Evolutionary conservation across 495 filamentous ascomycete genomes (phyloP).

Genomic region (Jackrogersella multiformis): DNA sequence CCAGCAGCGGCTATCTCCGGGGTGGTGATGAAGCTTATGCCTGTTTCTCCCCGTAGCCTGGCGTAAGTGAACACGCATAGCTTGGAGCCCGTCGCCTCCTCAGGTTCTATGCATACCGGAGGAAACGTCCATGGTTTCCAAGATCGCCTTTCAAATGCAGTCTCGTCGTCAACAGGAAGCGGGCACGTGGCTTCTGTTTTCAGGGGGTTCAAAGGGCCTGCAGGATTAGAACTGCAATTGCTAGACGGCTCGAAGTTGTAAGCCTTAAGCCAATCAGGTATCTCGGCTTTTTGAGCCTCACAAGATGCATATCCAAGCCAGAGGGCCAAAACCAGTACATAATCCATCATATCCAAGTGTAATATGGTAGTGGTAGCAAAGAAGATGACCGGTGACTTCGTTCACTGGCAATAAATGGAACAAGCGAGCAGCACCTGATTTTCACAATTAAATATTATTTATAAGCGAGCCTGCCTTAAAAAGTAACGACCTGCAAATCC

Average conservation of each 20-base stretch:
- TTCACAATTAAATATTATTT: slow-evolving; percentile 3
- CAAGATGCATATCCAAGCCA: not conserved
- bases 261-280: slow-evolving; percentile 30
- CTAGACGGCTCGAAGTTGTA: slow-evolving; percentile 30
- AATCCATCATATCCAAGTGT: slow-evolving; percentile 14
- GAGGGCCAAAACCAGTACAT: slow-evolving; percentile 8
- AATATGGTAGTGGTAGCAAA: not conserved
- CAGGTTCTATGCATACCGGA: slow-evolving; percentile 41
- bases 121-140: slow-evolving; percentile 49
- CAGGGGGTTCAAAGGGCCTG: slow-evolving; percentile 31
- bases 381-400: not conserved
- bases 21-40: slow-evolving; percentile 43
- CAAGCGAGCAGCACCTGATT: slow-evolving; percentile 5
- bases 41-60: slow-evolving; percentile 33
- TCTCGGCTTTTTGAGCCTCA: slow-evolving; percentile 11
- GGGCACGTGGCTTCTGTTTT: slow-evolving; percentile 24
- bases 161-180: slow-evolving; percentile 41
- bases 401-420: not conserved
- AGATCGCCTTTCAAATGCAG: slow-evolving; percentile 13
- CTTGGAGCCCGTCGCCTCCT: slow-evolving; percentile 32
- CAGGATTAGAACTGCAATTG: slow-evolving; percentile 35
- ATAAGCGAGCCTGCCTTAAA: not conserved
- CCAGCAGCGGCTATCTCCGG: slow-evolving; percentile 40
- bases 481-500: slow-evolving; percentile 35
- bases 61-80: slow-evolving; percentile 42